Percentiles rank a stretch among this genome's conserved stretches.
These are phyloP conservation scores for Plasmodium knowlesi DNA, from an alignment of 169 alveolate species.

Conservation along the genomic window DNA sequence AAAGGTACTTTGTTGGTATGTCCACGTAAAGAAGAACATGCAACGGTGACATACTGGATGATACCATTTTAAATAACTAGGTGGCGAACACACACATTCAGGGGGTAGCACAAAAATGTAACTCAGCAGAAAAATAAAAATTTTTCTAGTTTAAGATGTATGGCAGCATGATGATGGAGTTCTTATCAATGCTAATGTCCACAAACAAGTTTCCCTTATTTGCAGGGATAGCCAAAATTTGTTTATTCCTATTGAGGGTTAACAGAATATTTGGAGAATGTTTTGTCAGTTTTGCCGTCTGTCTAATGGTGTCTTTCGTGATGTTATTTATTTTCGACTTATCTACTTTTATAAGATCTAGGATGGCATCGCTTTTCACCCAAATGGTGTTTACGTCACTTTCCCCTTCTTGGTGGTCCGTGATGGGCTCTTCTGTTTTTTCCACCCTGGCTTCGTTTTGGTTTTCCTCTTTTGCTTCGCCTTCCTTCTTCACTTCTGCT, in stretches of 20 bases:
- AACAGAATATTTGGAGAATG: constrained; percentile 70
- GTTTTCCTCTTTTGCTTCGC: background rate
- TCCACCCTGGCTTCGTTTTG: background rate
- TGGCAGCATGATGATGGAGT: constrained; percentile 74
- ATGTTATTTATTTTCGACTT: constrained; percentile 62
- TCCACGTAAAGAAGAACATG: background rate
- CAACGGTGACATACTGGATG: background rate
- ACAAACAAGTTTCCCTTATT: constrained; percentile 70
- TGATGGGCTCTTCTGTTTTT: background rate
- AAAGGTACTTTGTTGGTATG: background rate
- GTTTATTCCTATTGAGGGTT: constrained; percentile 70
- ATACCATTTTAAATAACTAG: background rate
- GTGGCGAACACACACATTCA: background rate
- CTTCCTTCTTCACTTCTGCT: background rate
- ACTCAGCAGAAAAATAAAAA: background rate
- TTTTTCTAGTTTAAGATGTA: constrained; percentile 24
- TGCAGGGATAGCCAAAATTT: constrained; percentile 65
- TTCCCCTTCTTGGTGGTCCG: background rate
- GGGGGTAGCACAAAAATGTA: background rate
- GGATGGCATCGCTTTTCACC: constrained; percentile 70
- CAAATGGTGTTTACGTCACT: constrained; percentile 32
- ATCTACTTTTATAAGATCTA: constrained; percentile 74
- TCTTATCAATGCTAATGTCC: constrained; percentile 68
- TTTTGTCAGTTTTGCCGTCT: constrained; percentile 33
- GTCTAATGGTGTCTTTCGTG: constrained; percentile 67